These are phyloP conservation scores for Exophiala oligosperma DNA, from an alignment of 2,329 filamentous ascomycete genomes.

Conservation along the genomic window DNA sequence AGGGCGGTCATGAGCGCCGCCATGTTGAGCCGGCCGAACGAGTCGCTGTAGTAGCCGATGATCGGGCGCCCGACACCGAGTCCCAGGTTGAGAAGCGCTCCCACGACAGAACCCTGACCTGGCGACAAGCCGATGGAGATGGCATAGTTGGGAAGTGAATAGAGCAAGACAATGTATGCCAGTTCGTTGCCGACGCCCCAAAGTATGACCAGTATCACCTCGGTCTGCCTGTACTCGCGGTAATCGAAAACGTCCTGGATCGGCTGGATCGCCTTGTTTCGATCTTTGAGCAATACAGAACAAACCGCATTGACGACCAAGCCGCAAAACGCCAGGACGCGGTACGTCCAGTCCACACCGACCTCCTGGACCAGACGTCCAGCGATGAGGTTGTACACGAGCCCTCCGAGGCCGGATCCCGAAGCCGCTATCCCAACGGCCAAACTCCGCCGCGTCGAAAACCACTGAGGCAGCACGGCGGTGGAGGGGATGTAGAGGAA, in stretches of 20 bases:
- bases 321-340: slow-evolving; percentile 31
- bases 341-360: slow-evolving; percentile 31
- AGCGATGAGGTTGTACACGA: slow-evolving; percentile 31
- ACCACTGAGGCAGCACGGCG: slow-evolving; percentile 33
- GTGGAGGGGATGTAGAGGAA: slow-evolving; percentile 29
- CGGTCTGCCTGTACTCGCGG: slow-evolving; percentile 21
- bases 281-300: slow-evolving; percentile 31
- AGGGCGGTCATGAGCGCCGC: slow-evolving; percentile 42
- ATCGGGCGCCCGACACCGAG: slow-evolving; percentile 48
- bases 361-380: slow-evolving; percentile 29
- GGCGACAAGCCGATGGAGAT: slow-evolving; percentile 42
- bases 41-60: slow-evolving; percentile 47
- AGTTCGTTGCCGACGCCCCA: slow-evolving; percentile 49
- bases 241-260: slow-evolving; percentile 26
- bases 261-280: slow-evolving; percentile 28
- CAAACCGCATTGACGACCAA: slow-evolving; percentile 28
- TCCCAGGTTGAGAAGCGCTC: slow-evolving; percentile 49
- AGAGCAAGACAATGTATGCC: slow-evolving; percentile 49
- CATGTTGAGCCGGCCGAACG: slow-evolving; percentile 43
- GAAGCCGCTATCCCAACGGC: slow-evolving; percentile 32
- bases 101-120: slow-evolving; percentile 41
- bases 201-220: slow-evolving; percentile 27
- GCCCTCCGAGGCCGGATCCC: slow-evolving; percentile 33
- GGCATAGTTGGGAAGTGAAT: slow-evolving; percentile 48
- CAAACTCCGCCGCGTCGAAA: slow-evolving; percentile 31